Evolutionary conservation across 805 yeast species (phyloP).

Genomic region (Hemisphaericaspora nanyangensis): DNA sequence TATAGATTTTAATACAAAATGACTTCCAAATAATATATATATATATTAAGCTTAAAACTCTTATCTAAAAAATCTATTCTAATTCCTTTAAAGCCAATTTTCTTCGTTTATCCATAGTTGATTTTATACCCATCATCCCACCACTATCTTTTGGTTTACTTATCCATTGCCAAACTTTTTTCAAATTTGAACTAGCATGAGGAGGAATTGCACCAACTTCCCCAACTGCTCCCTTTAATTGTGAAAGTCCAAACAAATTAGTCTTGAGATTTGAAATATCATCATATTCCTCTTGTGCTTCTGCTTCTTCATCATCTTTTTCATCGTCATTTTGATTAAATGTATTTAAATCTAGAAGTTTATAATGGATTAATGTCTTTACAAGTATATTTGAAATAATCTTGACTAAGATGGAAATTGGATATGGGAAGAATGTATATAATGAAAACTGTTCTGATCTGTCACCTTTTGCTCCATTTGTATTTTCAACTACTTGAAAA

Average conservation of each 20-base stretch:
- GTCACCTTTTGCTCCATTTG: slow-evolving; percentile 23
- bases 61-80: too few species aligned
- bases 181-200: slow-evolving; percentile 20
- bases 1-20: too few species aligned
- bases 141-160: slow-evolving; percentile 4
- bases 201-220: slow-evolving; percentile 31
- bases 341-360: slow-evolving; percentile 11
- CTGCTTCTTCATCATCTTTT: slow-evolving; percentile 18
- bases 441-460: slow-evolving; percentile 30
- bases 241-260: slow-evolving; percentile 35
- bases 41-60: too few species aligned
- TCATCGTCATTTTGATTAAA: slow-evolving; percentile 20
- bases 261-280: slow-evolving; percentile 32
- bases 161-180: slow-evolving; percentile 23
- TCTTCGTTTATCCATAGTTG: slow-evolving; percentile 37
- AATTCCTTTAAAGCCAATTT: slow-evolving; percentile 39
- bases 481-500: slow-evolving; percentile 16
- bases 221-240: slow-evolving; percentile 37
- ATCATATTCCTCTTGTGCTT: slow-evolving; percentile 12
- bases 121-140: slow-evolving; percentile 16
- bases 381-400: slow-evolving; percentile 17
- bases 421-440: slow-evolving; percentile 40
- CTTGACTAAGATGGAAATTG: slow-evolving; percentile 27
- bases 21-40: too few species aligned
- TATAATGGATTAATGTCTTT: slow-evolving; percentile 14